These are phyloP conservation scores for Auriscalpium microsporum DNA, from an alignment of 768 basidiomycete species.

Conservation along the genomic window DNA sequence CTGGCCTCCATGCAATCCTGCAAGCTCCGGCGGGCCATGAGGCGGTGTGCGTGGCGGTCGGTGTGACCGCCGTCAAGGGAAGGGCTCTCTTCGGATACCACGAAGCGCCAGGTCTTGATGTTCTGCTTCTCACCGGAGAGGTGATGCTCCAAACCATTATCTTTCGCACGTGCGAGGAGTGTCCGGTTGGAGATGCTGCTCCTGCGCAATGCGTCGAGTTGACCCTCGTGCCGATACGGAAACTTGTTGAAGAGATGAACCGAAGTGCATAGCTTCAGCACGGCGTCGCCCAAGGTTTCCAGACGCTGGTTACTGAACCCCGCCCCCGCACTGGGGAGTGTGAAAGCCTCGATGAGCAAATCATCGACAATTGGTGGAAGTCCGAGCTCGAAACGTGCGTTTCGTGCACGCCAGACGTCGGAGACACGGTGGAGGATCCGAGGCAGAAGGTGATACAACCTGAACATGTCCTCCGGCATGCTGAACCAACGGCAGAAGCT, in stretches of 20 bases:
- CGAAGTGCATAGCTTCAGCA: slow-evolving; percentile 67
- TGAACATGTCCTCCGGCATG: slow-evolving; percentile 38
- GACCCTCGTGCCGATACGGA: slow-evolving; percentile 76
- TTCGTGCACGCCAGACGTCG: slow-evolving; percentile 50
- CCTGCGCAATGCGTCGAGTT: slow-evolving; percentile 58
- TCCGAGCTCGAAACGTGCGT: slow-evolving; percentile 43
- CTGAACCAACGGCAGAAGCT: slow-evolving; percentile 46
- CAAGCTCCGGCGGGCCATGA: slow-evolving; percentile 59
- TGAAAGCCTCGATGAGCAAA: slow-evolving; percentile 64
- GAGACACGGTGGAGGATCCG: slow-evolving; percentile 59
- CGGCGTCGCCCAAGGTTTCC: slow-evolving; percentile 83
- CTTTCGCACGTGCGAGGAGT: slow-evolving; percentile 58
- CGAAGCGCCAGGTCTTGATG: slow-evolving; percentile 50
- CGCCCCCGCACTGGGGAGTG: slow-evolving; percentile 54
- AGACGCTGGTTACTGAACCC: slow-evolving; percentile 77
- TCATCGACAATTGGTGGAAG: slow-evolving; percentile 53
- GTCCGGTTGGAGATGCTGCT: slow-evolving; percentile 63
- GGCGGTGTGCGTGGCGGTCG: slow-evolving; percentile 31
- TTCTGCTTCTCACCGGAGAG: slow-evolving; percentile 52
- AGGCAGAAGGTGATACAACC: slow-evolving; percentile 45
- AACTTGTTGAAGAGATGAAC: slow-evolving; percentile 72
- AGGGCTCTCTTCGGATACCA: slow-evolving; percentile 31
- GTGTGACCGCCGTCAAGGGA: slow-evolving; percentile 19
- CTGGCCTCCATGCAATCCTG: slow-evolving; percentile 88
- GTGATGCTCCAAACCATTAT: slow-evolving; percentile 52